Percentiles rank a stretch among this genome's conserved stretches.
phyloP scores from a whole-genome alignment of 2,329 filamentous ascomycete genomes.

The Penicillium sp. region DNA sequence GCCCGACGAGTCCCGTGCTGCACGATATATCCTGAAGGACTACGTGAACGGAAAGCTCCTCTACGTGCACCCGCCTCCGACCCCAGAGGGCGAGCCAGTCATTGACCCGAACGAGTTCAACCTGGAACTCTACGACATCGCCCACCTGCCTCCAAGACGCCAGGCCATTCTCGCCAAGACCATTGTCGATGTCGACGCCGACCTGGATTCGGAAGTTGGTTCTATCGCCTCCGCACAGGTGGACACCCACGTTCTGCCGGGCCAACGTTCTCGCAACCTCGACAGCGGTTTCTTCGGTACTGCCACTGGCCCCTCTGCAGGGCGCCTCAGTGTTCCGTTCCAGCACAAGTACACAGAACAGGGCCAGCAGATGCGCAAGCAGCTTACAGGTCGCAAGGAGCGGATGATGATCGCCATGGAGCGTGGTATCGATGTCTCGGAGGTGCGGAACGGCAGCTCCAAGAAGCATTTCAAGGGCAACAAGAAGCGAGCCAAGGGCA shows the following conservation, averaged over 20 bases:
- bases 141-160: conserved; percentile 76
- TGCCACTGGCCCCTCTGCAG: conserved; percentile 53
- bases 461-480: conserved; percentile 72
- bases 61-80: conserved; percentile 80
- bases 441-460: conserved; percentile 56
- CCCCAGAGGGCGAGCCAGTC: conserved; percentile 30
- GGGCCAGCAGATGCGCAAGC: conserved; percentile 65
- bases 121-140: conserved; percentile 75
- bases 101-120: conserved; percentile 77
- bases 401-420: conserved; percentile 73
- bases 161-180: conserved; percentile 54
- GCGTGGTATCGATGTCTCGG: conserved; percentile 75
- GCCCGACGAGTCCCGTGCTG: conserved; percentile 88
- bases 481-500: conserved; percentile 34
- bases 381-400: conserved; percentile 76
- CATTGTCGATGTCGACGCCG: conserved; percentile 36
- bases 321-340: conserved; percentile 73
- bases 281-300: conserved; percentile 87
- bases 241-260: conserved; percentile 43
- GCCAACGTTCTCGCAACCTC: conserved; percentile 68
- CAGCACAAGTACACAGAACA: conserved; percentile 85
- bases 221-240: conserved; percentile 4
- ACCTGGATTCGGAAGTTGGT: conserved; percentile 27
- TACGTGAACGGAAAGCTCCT: conserved; percentile 95
- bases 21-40: conserved; percentile 86